Percentiles rank a stretch among this genome's conserved stretches.
Evolutionary conservation across 2,329 filamentous ascomycete genomes (phyloP).

Genomic region (Gyromitra esculenta): DNA sequence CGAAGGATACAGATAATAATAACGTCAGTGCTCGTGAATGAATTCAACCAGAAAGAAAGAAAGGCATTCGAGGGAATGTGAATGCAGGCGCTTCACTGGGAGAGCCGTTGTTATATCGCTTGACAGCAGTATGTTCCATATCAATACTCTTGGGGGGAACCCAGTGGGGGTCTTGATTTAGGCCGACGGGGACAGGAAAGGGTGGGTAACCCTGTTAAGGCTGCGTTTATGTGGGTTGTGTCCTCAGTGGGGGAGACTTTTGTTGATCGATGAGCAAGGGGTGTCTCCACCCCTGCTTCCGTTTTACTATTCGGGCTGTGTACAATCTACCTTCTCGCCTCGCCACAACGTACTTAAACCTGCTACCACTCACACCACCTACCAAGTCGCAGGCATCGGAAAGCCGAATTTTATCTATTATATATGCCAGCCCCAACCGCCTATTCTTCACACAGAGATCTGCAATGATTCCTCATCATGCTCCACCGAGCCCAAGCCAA

Average conservation of each 20-base stretch:
- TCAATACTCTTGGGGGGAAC: constrained; percentile 20
- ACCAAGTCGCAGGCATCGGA: background rate
- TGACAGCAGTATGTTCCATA: constrained; percentile 33
- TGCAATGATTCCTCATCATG: background rate
- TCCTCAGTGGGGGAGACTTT: constrained; percentile 19
- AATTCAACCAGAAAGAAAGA: constrained; percentile 15
- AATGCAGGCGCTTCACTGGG: constrained; percentile 21
- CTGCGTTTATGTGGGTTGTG: constrained; percentile 9
- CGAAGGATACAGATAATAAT: constrained; percentile 1
- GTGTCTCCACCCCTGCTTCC: constrained; percentile 1
- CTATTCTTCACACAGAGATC: background rate
- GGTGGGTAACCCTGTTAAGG: constrained; percentile 11
- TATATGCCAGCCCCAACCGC: background rate
- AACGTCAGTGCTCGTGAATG: background rate
- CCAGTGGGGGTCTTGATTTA: constrained; percentile 32
- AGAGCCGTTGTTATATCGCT: constrained; percentile 37
- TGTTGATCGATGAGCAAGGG: constrained; percentile 40
- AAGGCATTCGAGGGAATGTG: constrained; percentile 13
- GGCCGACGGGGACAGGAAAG: constrained; percentile 18
- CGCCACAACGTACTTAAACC: background rate
- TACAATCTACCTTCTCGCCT: background rate
- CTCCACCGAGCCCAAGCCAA: constrained; percentile 9
- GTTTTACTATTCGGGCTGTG: background rate
- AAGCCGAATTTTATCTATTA: background rate
- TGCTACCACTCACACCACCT: background rate